Evolutionary conservation across 2,329 filamentous ascomycete species (phyloP).

Genomic region (Aspergillus fumigatus): DNA sequence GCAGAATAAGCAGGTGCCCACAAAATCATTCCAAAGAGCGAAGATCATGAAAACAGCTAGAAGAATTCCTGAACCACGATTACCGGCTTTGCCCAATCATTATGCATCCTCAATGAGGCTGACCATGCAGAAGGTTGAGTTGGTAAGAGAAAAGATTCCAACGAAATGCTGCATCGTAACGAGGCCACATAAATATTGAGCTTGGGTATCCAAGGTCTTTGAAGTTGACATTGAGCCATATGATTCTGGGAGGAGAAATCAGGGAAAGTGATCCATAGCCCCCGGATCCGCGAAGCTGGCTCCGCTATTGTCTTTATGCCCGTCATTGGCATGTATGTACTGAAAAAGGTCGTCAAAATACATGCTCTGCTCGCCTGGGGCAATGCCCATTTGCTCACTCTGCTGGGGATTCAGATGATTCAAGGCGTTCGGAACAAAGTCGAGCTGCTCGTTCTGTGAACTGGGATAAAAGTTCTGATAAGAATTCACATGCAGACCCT

Average conservation of each 20-base stretch:
- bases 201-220: background rate
- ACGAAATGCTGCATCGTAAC: background rate
- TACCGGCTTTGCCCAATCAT: background rate
- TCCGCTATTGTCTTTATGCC: background rate
- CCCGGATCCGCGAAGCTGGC: background rate
- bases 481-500: background rate
- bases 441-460: background rate
- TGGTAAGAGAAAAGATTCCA: background rate
- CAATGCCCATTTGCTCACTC: background rate
- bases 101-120: background rate
- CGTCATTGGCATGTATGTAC: background rate
- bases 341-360: background rate
- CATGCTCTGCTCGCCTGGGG: background rate
- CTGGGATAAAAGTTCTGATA: background rate
- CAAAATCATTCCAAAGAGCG: background rate
- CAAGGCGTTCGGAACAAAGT: background rate
- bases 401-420: background rate
- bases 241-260: background rate
- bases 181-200: background rate
- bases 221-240: background rate
- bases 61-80: background rate
- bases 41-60: background rate
- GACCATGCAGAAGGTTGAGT: too few relatives aligned
- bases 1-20: background rate
- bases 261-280: background rate